Percentiles rank a stretch among this genome's conserved stretches.
Conservation (phyloP, 129 eudicot genomes). For the Chrysanthemum seticuspe region DNA sequence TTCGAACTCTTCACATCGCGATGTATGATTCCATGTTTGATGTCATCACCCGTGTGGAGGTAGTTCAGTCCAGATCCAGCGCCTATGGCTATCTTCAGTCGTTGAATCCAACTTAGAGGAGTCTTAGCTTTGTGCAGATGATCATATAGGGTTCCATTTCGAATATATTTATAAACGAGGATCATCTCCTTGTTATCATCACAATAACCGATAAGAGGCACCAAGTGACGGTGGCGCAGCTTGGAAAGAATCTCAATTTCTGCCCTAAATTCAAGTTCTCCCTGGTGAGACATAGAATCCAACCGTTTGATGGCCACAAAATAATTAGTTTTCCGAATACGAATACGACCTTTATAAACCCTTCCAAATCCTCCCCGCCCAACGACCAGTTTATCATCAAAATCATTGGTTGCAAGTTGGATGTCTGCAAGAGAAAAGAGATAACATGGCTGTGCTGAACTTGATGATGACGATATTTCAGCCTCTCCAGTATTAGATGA, state of each 20-base stretch:
- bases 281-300: no score
- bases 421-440: conserved; percentile 41
- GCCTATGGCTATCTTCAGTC: conserved; percentile 19
- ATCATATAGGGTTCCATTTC: conserved; percentile 11
- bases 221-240: conserved; percentile 21
- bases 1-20: conserved; percentile 12
- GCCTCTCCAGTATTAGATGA: no score
- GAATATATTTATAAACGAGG: conserved; percentile 18
- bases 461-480: no score
- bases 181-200: conserved; percentile 18
- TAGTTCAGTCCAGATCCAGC: conserved; percentile 20
- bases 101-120: conserved; percentile 15
- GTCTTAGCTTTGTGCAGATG: conserved; percentile 15
- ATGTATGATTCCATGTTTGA: conserved; percentile 10
- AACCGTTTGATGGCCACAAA: no score
- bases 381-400: conserved; percentile 28
- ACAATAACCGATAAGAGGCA: conserved; percentile 22
- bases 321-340: no score
- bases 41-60: not conserved
- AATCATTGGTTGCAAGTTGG: conserved; percentile 26
- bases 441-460: conserved; percentile 5
- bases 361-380: conserved; percentile 41
- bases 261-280: no score
- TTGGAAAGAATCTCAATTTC: not conserved
- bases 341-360: conserved; percentile 19